Evolutionary conservation across 2,329 filamentous ascomycete species (phyloP).

Genomic region (Graphiopsis chlorocephala): DNA sequence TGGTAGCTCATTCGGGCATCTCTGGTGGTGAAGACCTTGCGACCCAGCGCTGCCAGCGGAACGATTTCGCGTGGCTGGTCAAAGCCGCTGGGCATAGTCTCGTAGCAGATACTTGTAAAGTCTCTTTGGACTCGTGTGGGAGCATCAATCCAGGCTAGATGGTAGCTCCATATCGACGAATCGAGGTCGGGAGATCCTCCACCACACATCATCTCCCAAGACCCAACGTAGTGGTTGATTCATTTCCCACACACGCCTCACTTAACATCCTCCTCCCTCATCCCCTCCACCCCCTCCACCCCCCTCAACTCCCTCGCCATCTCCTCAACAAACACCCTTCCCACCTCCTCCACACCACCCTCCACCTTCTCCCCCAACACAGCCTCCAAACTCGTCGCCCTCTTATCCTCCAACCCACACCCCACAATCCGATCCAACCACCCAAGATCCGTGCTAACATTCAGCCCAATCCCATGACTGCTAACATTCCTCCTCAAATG

Average conservation of each 20-base stretch:
- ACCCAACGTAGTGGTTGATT: not conserved
- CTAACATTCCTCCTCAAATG: conserved; percentile 81
- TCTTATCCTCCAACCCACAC: conserved; percentile 79
- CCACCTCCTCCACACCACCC: conserved; percentile 40
- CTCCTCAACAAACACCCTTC: conserved; percentile 40
- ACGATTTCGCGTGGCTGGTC: not conserved
- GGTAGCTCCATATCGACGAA: not conserved
- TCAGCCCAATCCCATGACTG: conserved; percentile 79
- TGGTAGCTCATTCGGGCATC: not conserved
- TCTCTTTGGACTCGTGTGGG: not conserved
- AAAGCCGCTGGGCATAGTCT: not conserved
- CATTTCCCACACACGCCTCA: not conserved
- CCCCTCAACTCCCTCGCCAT: conserved; percentile 33
- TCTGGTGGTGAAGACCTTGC: not conserved
- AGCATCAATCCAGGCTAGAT: not conserved
- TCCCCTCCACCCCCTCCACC: conserved; percentile 25
- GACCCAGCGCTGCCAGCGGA: not conserved
- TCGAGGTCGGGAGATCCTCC: not conserved
- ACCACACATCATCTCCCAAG: not conserved
- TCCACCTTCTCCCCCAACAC: conserved; percentile 51
- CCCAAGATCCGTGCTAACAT: conserved; percentile 63
- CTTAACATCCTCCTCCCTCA: conserved; percentile 20
- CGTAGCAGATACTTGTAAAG: not conserved
- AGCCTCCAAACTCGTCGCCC: conserved; percentile 69
- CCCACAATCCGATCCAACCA: conserved; percentile 79